Conservation (phyloP, 2,329 filamentous ascomycete genomes). For the Fusarium euwallaceae region DNA sequence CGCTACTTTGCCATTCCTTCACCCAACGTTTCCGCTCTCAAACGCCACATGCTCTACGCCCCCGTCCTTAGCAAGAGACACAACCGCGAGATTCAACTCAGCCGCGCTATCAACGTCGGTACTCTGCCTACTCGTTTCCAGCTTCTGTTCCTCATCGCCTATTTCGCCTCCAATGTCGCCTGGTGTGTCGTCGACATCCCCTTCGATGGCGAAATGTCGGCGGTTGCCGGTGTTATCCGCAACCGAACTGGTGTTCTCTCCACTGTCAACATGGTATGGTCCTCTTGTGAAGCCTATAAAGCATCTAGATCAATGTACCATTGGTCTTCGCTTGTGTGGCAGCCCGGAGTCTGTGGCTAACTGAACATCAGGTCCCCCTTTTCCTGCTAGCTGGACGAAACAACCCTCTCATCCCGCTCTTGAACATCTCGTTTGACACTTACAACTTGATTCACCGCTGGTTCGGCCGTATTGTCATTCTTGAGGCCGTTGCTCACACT, state of each 20-base stretch:
- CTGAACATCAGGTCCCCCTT: conserved; percentile 66
- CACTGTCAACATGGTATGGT: conserved; percentile 78
- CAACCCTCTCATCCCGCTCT: conserved; percentile 79
- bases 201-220: conserved; percentile 63
- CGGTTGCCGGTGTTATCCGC: conserved; percentile 65
- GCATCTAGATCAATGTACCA: background rate
- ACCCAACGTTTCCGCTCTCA: conserved; percentile 68
- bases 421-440: conserved; percentile 83
- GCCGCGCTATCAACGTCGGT: conserved; percentile 67
- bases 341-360: conserved; percentile 5
- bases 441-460: conserved; percentile 87
- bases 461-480: conserved; percentile 81
- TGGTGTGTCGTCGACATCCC: conserved; percentile 77
- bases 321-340: background rate
- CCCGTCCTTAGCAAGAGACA: conserved; percentile 73
- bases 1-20: conserved; percentile 78
- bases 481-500: conserved; percentile 77
- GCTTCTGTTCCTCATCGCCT: conserved; percentile 65
- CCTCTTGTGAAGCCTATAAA: background rate
- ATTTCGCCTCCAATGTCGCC: conserved; percentile 69
- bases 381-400: conserved; percentile 82
- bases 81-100: conserved; percentile 73
- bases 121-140: conserved; percentile 74
- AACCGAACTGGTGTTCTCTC: conserved; percentile 79
- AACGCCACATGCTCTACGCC: conserved; percentile 81